Evolutionary conservation across 257 asterid species (phyloP).

Genomic region (Anisodus tanguticus): DNA sequence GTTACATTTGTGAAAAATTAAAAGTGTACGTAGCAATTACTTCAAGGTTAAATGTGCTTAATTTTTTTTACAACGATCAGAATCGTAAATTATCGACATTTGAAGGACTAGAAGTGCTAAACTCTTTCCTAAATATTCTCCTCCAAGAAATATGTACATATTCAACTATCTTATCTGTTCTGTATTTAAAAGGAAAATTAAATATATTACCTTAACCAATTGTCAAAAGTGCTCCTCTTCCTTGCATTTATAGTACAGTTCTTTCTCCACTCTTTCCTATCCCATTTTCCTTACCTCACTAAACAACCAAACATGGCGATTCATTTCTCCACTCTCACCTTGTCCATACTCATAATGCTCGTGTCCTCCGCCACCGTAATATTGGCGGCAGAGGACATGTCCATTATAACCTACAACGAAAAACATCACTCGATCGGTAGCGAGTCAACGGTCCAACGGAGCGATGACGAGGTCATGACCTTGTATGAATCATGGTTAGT

Average conservation of each 20-base stretch:
- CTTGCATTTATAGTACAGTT: slow-evolving; percentile 11
- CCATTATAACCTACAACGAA: slow-evolving; percentile 60
- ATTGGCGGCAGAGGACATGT: slow-evolving; percentile 58
- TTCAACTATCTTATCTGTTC: background rate
- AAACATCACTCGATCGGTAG: slow-evolving; percentile 28
- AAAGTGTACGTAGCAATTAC: background rate
- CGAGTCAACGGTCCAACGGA: slow-evolving; percentile 28
- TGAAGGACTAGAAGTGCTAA: background rate
- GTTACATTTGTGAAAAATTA: background rate
- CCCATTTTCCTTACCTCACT: background rate
- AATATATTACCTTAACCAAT: background rate
- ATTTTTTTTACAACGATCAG: background rate
- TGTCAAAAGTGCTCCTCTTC: background rate
- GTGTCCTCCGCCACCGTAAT: slow-evolving; percentile 24
- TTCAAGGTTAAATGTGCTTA: background rate
- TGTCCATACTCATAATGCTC: slow-evolving; percentile 9
- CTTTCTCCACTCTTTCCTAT: background rate
- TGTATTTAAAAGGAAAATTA: background rate
- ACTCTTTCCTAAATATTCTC: background rate
- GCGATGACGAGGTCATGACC: slow-evolving; percentile 55
- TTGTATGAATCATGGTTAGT: slow-evolving; percentile 76
- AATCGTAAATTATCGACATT: background rate
- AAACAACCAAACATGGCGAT: slow-evolving; percentile 31
- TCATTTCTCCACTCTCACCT: background rate
- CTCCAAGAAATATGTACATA: background rate